These are phyloP conservation scores for Mycena leptocephala DNA, from an alignment of 768 basidiomycete species.

Conservation along the genomic window DNA sequence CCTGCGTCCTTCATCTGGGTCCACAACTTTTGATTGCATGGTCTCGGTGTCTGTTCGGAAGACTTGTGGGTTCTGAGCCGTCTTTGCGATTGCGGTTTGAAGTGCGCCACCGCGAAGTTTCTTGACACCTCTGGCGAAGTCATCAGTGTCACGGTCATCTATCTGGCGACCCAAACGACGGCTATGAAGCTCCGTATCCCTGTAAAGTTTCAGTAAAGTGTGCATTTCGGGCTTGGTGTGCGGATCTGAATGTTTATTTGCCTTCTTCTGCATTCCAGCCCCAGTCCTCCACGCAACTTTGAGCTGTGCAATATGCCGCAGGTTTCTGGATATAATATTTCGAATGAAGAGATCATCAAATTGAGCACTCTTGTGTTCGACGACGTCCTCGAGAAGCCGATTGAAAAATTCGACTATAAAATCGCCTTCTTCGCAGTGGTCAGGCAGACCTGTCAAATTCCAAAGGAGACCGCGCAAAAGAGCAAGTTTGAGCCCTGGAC, in stretches of 20 bases:
- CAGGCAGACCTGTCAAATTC: neutral
- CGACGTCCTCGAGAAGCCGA: conserved; percentile 45
- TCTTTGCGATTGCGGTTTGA: conserved; percentile 17
- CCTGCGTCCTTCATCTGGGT: too few relatives aligned
- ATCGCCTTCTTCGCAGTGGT: conserved; percentile 41
- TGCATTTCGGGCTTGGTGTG: conserved; percentile 34
- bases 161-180: conserved; percentile 37
- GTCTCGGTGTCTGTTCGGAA: neutral
- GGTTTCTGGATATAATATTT: conserved; percentile 46
- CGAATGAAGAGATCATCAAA: conserved; percentile 49
- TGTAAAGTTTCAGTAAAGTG: conserved; percentile 40
- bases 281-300: conserved; percentile 45
- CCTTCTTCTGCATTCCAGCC: too few relatives aligned
- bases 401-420: conserved; percentile 54
- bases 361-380: conserved; percentile 44
- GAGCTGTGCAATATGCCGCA: conserved; percentile 48
- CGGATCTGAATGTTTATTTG: too few relatives aligned
- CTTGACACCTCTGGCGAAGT: conserved; percentile 30
- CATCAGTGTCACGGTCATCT: conserved; percentile 28
- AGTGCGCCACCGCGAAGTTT: conserved; percentile 34
- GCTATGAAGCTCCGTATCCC: conserved; percentile 36
- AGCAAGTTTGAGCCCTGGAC: conserved; percentile 32
- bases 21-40: neutral
- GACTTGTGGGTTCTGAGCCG: neutral
- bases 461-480: conserved; percentile 42